Evolutionary conservation across 2,329 filamentous ascomycete genomes (phyloP), one percentile per base, ranked within the genome.

Genomic region (Colletotrichum navitas): DNA sequence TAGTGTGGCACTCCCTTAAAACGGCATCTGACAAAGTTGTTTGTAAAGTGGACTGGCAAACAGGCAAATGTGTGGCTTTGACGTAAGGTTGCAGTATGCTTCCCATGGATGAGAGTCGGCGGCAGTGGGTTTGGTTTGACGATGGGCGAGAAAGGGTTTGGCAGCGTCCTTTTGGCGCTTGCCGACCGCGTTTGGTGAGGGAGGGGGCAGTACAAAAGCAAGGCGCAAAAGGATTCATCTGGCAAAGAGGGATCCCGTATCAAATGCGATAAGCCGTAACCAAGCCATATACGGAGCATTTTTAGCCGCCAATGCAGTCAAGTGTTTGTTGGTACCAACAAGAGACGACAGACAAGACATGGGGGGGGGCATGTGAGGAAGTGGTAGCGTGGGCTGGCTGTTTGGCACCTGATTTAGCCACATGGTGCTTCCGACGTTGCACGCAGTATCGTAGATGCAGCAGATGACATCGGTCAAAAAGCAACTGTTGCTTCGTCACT

Each of bases 1-100:
- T 47, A 34, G 45, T 63, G 47, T 63, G 60, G 60, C 60, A 39
- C 18, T 51, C 34, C 14, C 8, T 18, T 14, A 34, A 51, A 39
- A 36, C 10, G 6, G 24, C 60, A n/a, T 45, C 34, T 41, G 45
- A 18, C 14, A 8, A 8, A 39, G 54, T 18, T 56, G 34, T 12
- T 62, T 56, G n/a, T 6, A 41, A n/a, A n/a, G 29, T 26, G 10
- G 32, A n/a, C n/a, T 49, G 41, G n/a, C 11, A 45, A 49, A 62
- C 29, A 5, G 39, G 32, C 14, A 49, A 5, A 29, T 21, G 29
- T 61, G 59, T 21, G 29, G 26, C 8, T 16, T 56, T 56, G 32
- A 24, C n/a, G 16, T 32, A 12, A 16, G 24, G 11, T 24, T n/a
- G n/a, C n/a, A 56, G 12, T 24, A 7, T 56, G 52, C 11, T 34